Conservation (phyloP, 345 rosid species). For the Eucalyptus regnans region DNA sequence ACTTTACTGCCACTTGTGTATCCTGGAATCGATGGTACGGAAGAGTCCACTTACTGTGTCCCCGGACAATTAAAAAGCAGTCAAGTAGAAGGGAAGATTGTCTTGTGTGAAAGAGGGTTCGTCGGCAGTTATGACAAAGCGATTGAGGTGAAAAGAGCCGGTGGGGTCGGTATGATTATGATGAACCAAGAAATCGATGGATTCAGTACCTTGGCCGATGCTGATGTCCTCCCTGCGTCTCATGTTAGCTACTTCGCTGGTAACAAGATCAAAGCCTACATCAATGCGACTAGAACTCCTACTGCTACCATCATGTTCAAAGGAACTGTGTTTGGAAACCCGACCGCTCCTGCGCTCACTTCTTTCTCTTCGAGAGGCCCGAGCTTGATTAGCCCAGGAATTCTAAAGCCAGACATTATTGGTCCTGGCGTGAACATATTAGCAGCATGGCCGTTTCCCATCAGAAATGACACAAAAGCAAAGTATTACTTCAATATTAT, state of each 20-base stretch:
- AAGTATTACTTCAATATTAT: background rate
- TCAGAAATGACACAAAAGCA: background rate
- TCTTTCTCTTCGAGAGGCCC: background rate
- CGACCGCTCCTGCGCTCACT: background rate
- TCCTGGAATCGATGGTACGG: background rate
- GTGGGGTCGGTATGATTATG: background rate
- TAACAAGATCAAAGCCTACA: background rate
- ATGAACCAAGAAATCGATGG: background rate
- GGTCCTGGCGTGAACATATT: background rate
- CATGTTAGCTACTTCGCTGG: background rate
- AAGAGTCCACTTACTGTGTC: background rate
- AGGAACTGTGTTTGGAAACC: background rate
- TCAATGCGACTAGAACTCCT: background rate
- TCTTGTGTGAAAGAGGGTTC: background rate
- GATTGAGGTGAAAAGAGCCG: background rate
- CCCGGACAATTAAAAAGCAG: background rate
- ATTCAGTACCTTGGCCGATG: background rate
- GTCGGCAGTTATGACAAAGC: background rate
- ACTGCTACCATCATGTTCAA: background rate
- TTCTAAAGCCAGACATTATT: background rate
- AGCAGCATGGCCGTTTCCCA: background rate
- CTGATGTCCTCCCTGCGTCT: background rate
- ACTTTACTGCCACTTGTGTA: background rate
- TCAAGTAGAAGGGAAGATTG: background rate
- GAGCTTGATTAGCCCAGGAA: background rate